Evolutionary conservation across 2,329 filamentous ascomycete genomes (phyloP), one percentile per base, ranked within the genome.

Genomic region (Acephala macrosclerotiorum): DNA sequence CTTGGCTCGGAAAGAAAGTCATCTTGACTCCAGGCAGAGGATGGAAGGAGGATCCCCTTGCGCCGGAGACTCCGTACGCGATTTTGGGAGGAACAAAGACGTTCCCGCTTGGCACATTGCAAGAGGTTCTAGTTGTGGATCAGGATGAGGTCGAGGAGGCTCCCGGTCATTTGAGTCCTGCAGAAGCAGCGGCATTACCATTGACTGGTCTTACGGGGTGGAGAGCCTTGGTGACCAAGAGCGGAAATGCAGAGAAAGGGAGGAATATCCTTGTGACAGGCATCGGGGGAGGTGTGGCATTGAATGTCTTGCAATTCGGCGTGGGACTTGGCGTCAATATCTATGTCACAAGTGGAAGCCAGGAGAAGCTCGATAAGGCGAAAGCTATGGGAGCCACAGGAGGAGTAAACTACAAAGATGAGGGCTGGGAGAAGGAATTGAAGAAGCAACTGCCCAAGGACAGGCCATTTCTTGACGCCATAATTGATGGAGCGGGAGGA

Each of bases 401-500:
- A 1, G 95, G 95, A n/a, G 91, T 96, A 9, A 89, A 80, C 67
- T 98, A 98, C 79, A 93, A 89, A 77, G 87, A 90, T 60, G 82
- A 87, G 33, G 88, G 83, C 1, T 98, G 95, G 95, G 93, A 97
- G 65, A 91, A 90, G 83, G 87, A 91, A 74, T 80, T 97, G 64
- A 78, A 82, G 22, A 79, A 79, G 56, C 75, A 89, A 72, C 80
- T 97, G 29, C 88, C 91, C 0, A 78, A 81, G 47, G 87, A 91
- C 56, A 84, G 89, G 69, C 88, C 88, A 61, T 92, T 84, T 69
- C 75, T 96, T 7, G 96, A 98, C 79, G 89, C 91, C 22, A 90
- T 98, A 57, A 86, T 98, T 71, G 96, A 98, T 79, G 95, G 96
- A 1, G 94, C 95, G 0, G 95, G 95, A 2, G 94, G 93, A 1